These are phyloP conservation scores for Dactylellina drechsleri DNA, from an alignment of 2,329 filamentous ascomycete genomes.

Conservation along the genomic window DNA sequence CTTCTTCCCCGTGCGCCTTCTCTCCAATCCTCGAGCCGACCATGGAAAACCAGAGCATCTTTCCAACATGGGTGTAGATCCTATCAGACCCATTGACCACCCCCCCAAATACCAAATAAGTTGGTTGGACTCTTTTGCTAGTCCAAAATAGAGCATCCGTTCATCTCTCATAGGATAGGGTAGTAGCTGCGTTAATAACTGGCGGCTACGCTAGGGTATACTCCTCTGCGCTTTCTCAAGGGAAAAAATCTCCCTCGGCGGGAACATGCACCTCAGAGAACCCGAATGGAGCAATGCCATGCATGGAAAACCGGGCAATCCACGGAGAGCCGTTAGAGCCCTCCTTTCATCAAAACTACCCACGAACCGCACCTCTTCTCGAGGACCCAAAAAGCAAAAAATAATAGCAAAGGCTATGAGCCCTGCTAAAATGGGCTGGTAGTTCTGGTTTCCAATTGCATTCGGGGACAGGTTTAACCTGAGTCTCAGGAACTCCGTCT, in stretches of 20 bases:
- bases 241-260: neutral
- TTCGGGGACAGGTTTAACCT: conserved; percentile 11
- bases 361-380: conserved; percentile 41
- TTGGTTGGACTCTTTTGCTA: conserved; percentile 33
- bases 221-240: conserved; percentile 11
- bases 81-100: conserved; percentile 36
- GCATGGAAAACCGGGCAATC: conserved; percentile 21
- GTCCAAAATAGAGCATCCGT: conserved; percentile 34
- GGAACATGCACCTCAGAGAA: conserved; percentile 12
- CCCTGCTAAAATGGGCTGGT: conserved; percentile 44
- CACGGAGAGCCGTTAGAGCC: conserved; percentile 26
- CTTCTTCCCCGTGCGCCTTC: conserved; percentile 32
- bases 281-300: conserved; percentile 30
- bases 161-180: conserved; percentile 17
- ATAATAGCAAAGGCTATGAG: conserved; percentile 47
- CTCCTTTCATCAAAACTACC: conserved; percentile 10
- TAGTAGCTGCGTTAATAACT: conserved; percentile 37
- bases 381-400: conserved; percentile 53
- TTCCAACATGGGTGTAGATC: conserved; percentile 45
- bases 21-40: conserved; percentile 16
- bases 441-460: conserved; percentile 33
- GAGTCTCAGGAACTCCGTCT: conserved; percentile 29
- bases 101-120: conserved; percentile 18
- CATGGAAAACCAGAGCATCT: conserved; percentile 18
- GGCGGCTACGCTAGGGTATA: conserved; percentile 46